These are phyloP conservation scores for Plasmodium blacklocki DNA, from an alignment of 169 alveolate species.

Conservation along the genomic window DNA sequence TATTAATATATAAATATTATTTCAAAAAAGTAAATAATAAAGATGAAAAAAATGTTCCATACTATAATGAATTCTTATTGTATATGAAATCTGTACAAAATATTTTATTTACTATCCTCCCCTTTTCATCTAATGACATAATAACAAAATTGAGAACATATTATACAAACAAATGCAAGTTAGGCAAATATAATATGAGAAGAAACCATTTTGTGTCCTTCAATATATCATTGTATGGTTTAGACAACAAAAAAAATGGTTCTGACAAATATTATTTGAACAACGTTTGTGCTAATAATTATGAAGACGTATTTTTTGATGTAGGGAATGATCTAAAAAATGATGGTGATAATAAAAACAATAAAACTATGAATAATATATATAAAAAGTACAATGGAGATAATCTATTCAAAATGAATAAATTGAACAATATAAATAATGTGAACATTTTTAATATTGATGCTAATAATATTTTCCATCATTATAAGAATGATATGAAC, in stretches of 20 bases:
- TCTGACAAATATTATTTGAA: no score
- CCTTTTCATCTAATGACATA: constrained; percentile 26
- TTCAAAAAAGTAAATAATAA: not conserved
- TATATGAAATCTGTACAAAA: constrained; percentile 58
- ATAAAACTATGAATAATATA: not conserved
- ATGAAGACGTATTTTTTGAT: no score
- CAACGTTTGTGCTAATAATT: no score
- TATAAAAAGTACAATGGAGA: not conserved
- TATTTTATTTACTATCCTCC: constrained; percentile 19
- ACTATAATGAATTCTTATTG: constrained; percentile 28
- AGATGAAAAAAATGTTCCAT: not conserved
- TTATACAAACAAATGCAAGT: not conserved
- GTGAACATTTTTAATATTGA: no score
- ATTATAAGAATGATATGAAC: no score
- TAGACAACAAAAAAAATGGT: not conserved
- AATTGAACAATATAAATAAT: no score
- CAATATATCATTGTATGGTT: constrained; percentile 4
- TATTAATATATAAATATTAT: constrained; percentile 38
- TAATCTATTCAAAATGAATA: not conserved
- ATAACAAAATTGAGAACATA: constrained; percentile 24
- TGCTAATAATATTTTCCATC: no score
- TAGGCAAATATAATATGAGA: constrained; percentile 1
- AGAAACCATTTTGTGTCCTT: constrained; percentile 8
- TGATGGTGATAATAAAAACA: not conserved
- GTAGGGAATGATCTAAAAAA: not conserved